Conservation (phyloP, 2,329 filamentous ascomycete genomes). For the Cladosporium sp. region DNA sequence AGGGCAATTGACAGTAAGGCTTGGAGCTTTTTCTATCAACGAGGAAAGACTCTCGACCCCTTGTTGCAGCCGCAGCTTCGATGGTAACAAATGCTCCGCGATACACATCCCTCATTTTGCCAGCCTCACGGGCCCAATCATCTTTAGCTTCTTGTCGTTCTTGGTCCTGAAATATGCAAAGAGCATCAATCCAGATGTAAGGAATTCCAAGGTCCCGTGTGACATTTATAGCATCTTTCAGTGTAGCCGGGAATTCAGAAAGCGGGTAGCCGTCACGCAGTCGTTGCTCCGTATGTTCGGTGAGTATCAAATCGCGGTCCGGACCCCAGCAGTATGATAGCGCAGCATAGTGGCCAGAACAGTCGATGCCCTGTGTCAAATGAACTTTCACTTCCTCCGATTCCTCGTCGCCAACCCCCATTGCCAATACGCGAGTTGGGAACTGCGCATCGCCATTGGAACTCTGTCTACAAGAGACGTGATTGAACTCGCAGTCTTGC, state of each 20-base stretch:
- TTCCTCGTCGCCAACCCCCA: not conserved
- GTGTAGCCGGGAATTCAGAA: not conserved
- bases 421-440: not conserved
- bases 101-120: conserved; percentile 1
- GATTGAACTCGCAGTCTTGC: not conserved
- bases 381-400: not conserved
- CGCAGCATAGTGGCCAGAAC: conserved; percentile 6
- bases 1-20: not conserved
- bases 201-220: conserved; percentile 12
- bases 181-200: conserved; percentile 18
- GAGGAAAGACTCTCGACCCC: conserved; percentile 11
- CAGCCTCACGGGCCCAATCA: conserved; percentile 10
- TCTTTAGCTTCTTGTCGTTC: conserved; percentile 6
- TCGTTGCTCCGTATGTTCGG: not conserved
- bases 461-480: not conserved
- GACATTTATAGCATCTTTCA: conserved; percentile 7
- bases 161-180: conserved; percentile 7
- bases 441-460: not conserved
- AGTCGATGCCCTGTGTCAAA: not conserved
- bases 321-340: conserved; percentile 16
- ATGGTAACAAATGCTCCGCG: conserved; percentile 12
- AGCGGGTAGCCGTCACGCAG: not conserved
- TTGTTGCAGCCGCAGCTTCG: conserved; percentile 7
- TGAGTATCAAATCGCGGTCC: not conserved
- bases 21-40: not conserved